Base-by-base conservation (phyloP, 2,329 filamentous ascomycete genomes). In the Pyrenophora teres region DNA sequence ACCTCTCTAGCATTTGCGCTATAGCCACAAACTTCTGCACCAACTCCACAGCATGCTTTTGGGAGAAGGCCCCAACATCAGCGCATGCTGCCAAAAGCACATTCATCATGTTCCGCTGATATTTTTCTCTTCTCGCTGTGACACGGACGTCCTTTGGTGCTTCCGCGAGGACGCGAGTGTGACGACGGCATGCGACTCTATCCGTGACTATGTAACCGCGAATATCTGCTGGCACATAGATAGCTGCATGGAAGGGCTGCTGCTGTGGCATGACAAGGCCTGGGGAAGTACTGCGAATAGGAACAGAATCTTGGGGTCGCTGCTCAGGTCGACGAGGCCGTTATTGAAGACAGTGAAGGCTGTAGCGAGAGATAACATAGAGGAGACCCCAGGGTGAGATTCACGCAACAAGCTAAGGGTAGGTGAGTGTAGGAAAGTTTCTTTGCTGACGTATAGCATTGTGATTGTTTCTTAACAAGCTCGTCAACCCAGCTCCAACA, bases 21-120 rank as follows among this genome's bases (percentile, higher is more conserved):
- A 49, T 15, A 39, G 12, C 39, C 5, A 50, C 10, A 16, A 54
- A 51, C 19, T 45, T 50, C n/a, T 41, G n/a, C 16, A 51, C 38
- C 9, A 54, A 16, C 15, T 50, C 9, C 5, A 21, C 15, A 44
- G 35, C 39, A 1, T 21, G 12, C 18, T 33, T 33, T 18, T 42
- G 9, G 31, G 39, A 25, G n/a, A 33, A 40, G 19, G 16, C 4
- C 12, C 35, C 25, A 3, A 9, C 40, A n/a, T 43, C 13, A 8
- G 23, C 3, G 25, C 15, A 52, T 12, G 27, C 39, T 23, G 40
- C 12, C 13, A 27, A n/a, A 16, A 51, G 31, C 9, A 6, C 15
- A 12, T 40, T 18, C 8, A 51, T 23, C 4, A 48, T 23, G 13
- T 36, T 15, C 6, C 19, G 18, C 18, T 30, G 44, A 21, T 51